Evolutionary conservation across 371 early-diverging fungal genomes (phyloP).

Genomic region (Capillidium rhysosporum): DNA sequence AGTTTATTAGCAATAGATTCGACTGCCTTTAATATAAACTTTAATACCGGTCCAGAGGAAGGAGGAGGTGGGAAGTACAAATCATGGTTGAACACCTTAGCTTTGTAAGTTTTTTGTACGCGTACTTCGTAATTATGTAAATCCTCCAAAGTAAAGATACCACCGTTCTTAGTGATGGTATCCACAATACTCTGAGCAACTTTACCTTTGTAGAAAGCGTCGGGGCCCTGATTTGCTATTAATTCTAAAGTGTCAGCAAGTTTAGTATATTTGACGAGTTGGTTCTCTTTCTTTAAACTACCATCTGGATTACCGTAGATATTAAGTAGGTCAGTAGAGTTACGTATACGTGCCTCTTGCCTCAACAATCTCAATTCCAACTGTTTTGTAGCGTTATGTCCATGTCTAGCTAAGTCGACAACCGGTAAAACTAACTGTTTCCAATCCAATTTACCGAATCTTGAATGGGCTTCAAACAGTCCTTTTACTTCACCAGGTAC

Average conservation of each 20-base stretch:
- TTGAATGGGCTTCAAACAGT: constrained; percentile 8
- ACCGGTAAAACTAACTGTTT: constrained; percentile 57
- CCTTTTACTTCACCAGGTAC: constrained; percentile 37
- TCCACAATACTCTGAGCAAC: constrained; percentile 61
- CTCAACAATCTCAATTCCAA: background rate
- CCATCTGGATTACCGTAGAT: constrained; percentile 18
- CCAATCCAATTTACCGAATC: constrained; percentile 76
- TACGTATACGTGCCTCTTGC: background rate
- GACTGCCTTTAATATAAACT: constrained; percentile 74
- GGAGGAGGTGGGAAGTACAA: constrained; percentile 42
- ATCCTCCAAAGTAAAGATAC: constrained; percentile 67
- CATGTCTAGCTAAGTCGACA: constrained; percentile 55
- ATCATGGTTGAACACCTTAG: constrained; percentile 49
- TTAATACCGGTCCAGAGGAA: constrained; percentile 67
- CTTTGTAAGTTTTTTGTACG: constrained; percentile 33
- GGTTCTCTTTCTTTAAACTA: constrained; percentile 34
- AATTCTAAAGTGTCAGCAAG: constrained; percentile 63
- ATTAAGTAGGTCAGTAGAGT: background rate
- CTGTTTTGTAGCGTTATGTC: constrained; percentile 37
- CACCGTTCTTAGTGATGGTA: constrained; percentile 43
- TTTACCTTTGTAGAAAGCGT: constrained; percentile 71
- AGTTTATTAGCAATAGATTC: constrained; percentile 35
- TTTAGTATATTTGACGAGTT: constrained; percentile 42
- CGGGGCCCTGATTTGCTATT: constrained; percentile 62
- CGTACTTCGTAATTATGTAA: constrained; percentile 43